Conservation (phyloP, 2,329 filamentous ascomycete species). For the Fusarium stilboides region DNA sequence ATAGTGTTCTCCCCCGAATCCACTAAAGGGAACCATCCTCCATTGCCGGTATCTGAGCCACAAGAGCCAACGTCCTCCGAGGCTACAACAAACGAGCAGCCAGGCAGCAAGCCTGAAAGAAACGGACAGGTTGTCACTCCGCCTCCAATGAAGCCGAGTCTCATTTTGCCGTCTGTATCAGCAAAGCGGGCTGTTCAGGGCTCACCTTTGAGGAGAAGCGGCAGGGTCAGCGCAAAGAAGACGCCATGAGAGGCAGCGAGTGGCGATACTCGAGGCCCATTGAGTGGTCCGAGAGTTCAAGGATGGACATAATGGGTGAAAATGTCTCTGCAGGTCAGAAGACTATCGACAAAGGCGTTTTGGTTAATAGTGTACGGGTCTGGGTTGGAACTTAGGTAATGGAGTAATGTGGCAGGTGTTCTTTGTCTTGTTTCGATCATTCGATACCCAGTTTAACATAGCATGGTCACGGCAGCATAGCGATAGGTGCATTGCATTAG, state of each 20-base stretch:
- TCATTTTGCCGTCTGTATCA: neutral
- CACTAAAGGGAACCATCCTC: too few species aligned
- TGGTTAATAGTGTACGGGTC: neutral
- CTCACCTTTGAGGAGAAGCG: constrained; percentile 25
- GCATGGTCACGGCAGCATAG: constrained; percentile 17
- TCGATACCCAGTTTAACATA: constrained; percentile 21
- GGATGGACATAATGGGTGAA: neutral
- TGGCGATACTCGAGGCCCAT: neutral
- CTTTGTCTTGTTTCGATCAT: constrained; percentile 16
- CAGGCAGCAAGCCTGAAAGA: neutral
- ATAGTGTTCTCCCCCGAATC: too few species aligned
- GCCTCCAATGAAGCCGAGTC: neutral
- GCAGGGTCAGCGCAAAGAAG: constrained; percentile 15
- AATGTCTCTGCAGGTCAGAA: constrained; percentile 30
- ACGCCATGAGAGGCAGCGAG: constrained; percentile 16
- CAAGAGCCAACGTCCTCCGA: neutral
- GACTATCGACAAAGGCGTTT: constrained; percentile 16
- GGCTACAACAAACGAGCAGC: constrained; percentile 1
- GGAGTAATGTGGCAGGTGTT: constrained; percentile 4
- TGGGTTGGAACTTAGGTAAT: neutral
- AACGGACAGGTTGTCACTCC: neutral
- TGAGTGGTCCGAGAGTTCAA: constrained; percentile 1
- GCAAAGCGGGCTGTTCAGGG: constrained; percentile 8
- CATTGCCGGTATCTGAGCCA: too few species aligned
- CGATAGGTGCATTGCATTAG: constrained; percentile 30